Percentiles rank a stretch among this genome's conserved stretches.
These are phyloP conservation scores for Chlorella sp. DNA, from an alignment of 139 green algal species.

Conservation along the genomic window DNA sequence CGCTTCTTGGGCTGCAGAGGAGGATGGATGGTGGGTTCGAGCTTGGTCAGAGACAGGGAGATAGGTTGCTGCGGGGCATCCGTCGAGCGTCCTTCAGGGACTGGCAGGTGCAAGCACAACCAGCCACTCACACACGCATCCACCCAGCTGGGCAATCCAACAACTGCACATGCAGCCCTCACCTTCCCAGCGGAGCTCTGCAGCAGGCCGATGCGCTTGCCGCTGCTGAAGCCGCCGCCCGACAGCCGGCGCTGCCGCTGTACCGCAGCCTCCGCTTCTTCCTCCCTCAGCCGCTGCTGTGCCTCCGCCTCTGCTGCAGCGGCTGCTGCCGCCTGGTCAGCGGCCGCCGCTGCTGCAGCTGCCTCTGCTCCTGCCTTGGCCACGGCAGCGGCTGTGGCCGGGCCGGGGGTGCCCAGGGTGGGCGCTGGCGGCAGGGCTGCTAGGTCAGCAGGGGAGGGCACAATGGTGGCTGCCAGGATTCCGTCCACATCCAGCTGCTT, in stretches of 20 bases:
- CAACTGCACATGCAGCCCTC: background rate
- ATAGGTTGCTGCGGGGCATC: too few relatives aligned
- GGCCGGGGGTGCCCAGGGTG: background rate
- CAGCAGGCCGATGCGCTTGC: background rate
- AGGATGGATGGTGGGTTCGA: too few relatives aligned
- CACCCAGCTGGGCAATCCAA: too few relatives aligned
- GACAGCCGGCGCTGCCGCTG: background rate
- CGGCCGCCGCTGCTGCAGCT: background rate
- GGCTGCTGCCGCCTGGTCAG: background rate
- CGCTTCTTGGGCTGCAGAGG: constrained; percentile 6
- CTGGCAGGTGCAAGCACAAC: too few relatives aligned
- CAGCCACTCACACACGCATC: too few relatives aligned
- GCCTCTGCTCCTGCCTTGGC: background rate
- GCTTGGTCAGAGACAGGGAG: too few relatives aligned
- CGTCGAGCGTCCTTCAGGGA: too few relatives aligned
- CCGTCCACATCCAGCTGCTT: background rate
- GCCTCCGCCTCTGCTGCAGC: background rate
- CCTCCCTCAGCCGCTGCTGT: background rate
- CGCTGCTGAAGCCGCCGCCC: background rate
- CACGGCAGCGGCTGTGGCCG: background rate
- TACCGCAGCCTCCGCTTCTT: background rate
- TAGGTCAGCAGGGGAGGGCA: background rate
- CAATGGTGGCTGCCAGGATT: background rate
- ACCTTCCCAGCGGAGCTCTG: background rate
- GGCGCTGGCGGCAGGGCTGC: background rate